Evolutionary conservation across 164 flowering plant species (phyloP).

Genomic region (Houttuynia cordata): DNA sequence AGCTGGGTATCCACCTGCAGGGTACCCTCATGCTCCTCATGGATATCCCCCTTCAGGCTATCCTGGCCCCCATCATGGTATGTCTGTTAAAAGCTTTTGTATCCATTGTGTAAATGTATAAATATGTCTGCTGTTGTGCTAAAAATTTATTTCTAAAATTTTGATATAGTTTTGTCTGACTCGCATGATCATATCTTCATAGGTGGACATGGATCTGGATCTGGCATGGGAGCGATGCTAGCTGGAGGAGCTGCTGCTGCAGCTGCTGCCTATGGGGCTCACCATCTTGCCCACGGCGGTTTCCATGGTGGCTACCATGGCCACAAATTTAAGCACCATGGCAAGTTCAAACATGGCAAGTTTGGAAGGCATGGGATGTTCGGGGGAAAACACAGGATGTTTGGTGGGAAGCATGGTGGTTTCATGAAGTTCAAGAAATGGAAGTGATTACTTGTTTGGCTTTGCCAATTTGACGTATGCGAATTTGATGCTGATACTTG

Average conservation of each 20-base stretch:
- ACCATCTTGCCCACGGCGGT: slow-evolving; percentile 22
- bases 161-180: background rate
- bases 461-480: background rate
- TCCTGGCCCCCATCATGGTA: slow-evolving; percentile 23
- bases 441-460: slow-evolving; percentile 29
- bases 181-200: background rate
- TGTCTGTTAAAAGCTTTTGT: background rate
- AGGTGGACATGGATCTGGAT: slow-evolving; percentile 32
- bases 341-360: slow-evolving; percentile 26
- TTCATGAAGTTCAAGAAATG: slow-evolving; percentile 51
- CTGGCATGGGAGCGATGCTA: slow-evolving; percentile 38
- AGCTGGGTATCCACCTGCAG: too few relatives aligned
- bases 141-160: background rate
- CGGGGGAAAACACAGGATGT: slow-evolving; percentile 23
- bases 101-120: background rate
- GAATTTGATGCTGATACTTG: too few relatives aligned
- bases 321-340: slow-evolving; percentile 15
- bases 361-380: slow-evolving; percentile 28
- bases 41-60: slow-evolving; percentile 36
- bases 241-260: slow-evolving; percentile 85
- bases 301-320: slow-evolving; percentile 18
- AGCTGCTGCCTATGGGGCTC: slow-evolving; percentile 69
- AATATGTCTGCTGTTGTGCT: background rate
- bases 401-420: too few relatives aligned
- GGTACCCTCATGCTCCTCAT: slow-evolving; percentile 3